These are phyloP conservation scores for Nakazawaea peltata DNA, from an alignment of 805 yeast species.

Conservation along the genomic window DNA sequence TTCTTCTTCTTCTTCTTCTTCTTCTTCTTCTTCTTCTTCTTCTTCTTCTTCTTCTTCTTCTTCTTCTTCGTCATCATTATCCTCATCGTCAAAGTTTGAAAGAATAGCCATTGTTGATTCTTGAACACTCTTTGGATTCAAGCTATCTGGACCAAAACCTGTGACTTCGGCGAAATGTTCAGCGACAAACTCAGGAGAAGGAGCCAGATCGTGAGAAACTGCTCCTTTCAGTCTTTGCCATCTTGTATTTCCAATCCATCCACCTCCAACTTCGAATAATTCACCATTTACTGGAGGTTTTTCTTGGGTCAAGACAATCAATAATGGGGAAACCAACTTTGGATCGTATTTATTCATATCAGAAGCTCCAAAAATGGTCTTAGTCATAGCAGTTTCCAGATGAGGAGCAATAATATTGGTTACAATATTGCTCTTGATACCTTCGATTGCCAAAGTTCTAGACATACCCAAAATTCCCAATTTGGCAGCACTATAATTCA, in stretches of 20 bases:
- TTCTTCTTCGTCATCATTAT: conserved; percentile 34
- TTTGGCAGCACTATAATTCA: conserved; percentile 93
- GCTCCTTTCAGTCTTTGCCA: conserved; percentile 92
- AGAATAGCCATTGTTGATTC: conserved; percentile 80
- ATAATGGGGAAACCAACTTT: conserved; percentile 82
- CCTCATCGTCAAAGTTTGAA: conserved; percentile 45
- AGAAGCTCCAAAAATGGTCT: conserved; percentile 70
- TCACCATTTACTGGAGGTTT: conserved; percentile 70
- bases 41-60: conserved; percentile 37
- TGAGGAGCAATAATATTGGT: conserved; percentile 91
- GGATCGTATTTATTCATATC: conserved; percentile 84
- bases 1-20: no score
- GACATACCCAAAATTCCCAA: conserved; percentile 82
- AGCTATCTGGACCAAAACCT: conserved; percentile 51
- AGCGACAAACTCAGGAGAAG: conserved; percentile 62
- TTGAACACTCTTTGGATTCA: conserved; percentile 53
- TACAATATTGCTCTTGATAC: conserved; percentile 65
- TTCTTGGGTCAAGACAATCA: conserved; percentile 72
- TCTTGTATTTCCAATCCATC: conserved; percentile 92
- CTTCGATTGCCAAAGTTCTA: conserved; percentile 84
- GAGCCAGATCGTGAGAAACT: conserved; percentile 44
- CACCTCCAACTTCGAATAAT: conserved; percentile 89
- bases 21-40: conserved; percentile 38
- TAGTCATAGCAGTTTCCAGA: conserved; percentile 97
- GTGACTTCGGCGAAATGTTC: conserved; percentile 60